Conservation (phyloP, 73 alveolate species). For the Tetrahymena malaccensis region DNA sequence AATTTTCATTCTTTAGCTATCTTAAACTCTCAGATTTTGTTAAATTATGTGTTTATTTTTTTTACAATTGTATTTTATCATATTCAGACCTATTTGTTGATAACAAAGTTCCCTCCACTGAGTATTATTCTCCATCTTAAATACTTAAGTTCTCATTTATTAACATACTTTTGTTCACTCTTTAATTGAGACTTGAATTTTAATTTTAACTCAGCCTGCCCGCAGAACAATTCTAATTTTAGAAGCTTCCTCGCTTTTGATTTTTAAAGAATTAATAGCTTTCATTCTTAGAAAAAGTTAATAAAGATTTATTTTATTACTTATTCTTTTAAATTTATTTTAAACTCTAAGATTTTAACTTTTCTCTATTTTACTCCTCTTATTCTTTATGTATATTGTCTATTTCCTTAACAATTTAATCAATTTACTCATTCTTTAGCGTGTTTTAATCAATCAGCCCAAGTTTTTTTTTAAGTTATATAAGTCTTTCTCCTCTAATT, state of each 20-base stretch:
- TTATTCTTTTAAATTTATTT: background rate
- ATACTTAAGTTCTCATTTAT: background rate
- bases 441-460: background rate
- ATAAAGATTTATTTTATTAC: too few species aligned
- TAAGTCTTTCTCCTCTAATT: background rate
- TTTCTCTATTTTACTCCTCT: background rate
- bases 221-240: background rate
- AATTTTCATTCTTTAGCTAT: background rate
- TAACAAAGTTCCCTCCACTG: background rate
- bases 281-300: background rate
- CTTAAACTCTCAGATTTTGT: background rate
- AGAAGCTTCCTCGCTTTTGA: background rate
- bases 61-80: background rate
- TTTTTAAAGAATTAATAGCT: too few species aligned
- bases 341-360: background rate
- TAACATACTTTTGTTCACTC: background rate
- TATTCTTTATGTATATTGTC: background rate
- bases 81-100: background rate
- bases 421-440: background rate
- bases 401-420: background rate
- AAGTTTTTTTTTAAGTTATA: background rate
- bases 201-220: background rate
- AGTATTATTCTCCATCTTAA: background rate
- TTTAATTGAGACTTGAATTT: background rate
- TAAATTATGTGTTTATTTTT: background rate